Evolutionary conservation across 2,329 filamentous ascomycete genomes (phyloP), one percentile per base, ranked within the genome.

Genomic region (Phaeosphaeria sp.): DNA sequence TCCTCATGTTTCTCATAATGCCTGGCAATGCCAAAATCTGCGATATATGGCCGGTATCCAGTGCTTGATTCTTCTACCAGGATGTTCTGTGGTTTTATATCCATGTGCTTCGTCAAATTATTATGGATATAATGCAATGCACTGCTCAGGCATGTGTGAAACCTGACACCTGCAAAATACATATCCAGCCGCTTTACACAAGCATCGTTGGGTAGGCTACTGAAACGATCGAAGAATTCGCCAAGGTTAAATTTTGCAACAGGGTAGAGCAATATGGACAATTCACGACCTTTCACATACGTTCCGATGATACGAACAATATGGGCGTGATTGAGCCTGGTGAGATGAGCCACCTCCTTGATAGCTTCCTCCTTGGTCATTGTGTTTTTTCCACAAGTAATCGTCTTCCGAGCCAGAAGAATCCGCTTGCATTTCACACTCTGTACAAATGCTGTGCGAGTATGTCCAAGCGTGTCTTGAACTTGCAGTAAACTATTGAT

Each of bases 1-100:
- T 20, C 68, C 15, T 51, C 44, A 2, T 6, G 1, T 5, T 4
- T 42, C 9, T 25, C 7, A 44, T 71, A 71, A 10, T 59, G 39
- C 3, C 59, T 54, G 0, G 67, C 52, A 22, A 70, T 70, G 2
- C 65, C 67, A 46, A 70, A 71, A 48, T 69, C 67, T 10, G 67
- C 56, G n/a, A 72, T 53, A n/a, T n/a, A n/a, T 36, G 6, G 30
- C 6, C 7, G 30, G 30, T 15, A n/a, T n/a, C n/a, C n/a, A n/a
- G n/a, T n/a, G n/a, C n/a, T n/a, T n/a, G n/a, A n/a, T n/a, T 30
- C 13, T 36, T 15, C 13, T 6, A 42, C 18, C 10, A 54, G n/a
- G 5, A 54, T 46, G 22, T 71, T 72, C 25, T 65, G 53, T 1
- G 69, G 69, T 39, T 54, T 49, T 18, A 54, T 71, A 30, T 71